Conservation (phyloP, 1,139 yeast genomes). For the Pichia kudriavzevii region DNA sequence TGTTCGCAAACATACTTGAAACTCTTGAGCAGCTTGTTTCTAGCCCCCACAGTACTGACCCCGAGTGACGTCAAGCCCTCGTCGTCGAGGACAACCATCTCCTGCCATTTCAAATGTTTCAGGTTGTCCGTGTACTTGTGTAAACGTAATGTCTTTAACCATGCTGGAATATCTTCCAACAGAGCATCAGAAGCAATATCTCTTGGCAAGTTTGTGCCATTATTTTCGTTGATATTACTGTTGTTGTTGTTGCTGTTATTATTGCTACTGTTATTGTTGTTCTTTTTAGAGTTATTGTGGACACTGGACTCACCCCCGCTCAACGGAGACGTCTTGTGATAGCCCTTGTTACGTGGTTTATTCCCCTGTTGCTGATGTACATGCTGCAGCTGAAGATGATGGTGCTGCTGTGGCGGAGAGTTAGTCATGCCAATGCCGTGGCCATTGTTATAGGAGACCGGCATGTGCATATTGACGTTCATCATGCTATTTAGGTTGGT, state of each 20-base stretch:
- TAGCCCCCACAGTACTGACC: constrained; percentile 89
- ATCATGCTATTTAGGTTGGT: constrained; percentile 3
- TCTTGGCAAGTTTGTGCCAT: constrained; percentile 37
- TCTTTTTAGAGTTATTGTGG: too few species aligned
- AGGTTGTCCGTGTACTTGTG: constrained; percentile 90
- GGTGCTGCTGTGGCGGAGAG: too few species aligned
- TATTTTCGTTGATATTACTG: neutral
- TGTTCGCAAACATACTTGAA: constrained; percentile 66
- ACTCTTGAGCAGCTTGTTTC: constrained; percentile 86
- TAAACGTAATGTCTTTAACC: constrained; percentile 82
- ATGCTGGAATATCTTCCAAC: constrained; percentile 75
- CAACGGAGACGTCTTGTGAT: neutral
- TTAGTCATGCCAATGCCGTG: too few species aligned
- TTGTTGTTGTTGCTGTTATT: neutral
- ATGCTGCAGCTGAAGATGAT: too few species aligned
- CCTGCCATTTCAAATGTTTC: constrained; percentile 70
- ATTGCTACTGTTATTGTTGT: constrained; percentile 1
- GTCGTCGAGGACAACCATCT: constrained; percentile 65
- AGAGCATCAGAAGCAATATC: constrained; percentile 60
- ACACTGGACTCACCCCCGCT: constrained; percentile 1
- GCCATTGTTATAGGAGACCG: neutral
- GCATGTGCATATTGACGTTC: constrained; percentile 4
- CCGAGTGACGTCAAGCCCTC: constrained; percentile 68
- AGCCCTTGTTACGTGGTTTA: too few species aligned
- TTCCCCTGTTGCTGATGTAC: too few species aligned